phyloP scores from a whole-genome alignment of 768 basidiomycete genomes.

The Terana coerulea region DNA sequence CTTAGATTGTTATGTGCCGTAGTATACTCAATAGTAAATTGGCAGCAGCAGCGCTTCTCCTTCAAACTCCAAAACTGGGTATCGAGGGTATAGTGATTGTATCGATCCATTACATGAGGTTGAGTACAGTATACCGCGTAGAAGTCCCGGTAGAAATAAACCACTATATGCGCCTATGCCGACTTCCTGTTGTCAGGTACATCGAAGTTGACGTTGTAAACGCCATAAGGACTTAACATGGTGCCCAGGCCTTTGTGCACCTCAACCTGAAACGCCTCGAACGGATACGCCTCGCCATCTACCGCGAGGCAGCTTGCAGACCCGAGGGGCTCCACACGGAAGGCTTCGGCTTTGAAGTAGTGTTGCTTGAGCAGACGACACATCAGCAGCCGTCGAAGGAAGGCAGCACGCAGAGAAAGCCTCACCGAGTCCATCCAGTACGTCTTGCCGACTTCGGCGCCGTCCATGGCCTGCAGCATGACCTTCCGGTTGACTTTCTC shows the following conservation, averaged over 20 bases:
- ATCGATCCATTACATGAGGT: neutral
- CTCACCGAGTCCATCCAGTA: conserved; percentile 64
- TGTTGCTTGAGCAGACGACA: conserved; percentile 51
- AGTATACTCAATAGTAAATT: conserved; percentile 12
- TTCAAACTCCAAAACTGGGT: neutral
- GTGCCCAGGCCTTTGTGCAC: conserved; percentile 66
- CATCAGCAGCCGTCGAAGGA: too few relatives aligned
- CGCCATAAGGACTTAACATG: conserved; percentile 58
- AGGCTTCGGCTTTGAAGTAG: conserved; percentile 72
- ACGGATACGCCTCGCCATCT: conserved; percentile 77
- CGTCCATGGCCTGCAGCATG: conserved; percentile 51
- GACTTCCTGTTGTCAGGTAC: conserved; percentile 4
- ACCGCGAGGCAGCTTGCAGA: conserved; percentile 57
- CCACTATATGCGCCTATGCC: neutral
- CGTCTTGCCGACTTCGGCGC: conserved; percentile 54
- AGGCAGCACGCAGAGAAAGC: neutral
- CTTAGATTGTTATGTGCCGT: conserved; percentile 13
- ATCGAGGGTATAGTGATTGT: neutral
- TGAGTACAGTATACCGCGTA: neutral
- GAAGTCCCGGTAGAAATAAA: neutral
- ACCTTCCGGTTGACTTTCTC: conserved; percentile 51
- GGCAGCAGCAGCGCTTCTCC: conserved; percentile 4
- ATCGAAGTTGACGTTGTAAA: conserved; percentile 54
- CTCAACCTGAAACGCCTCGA: conserved; percentile 74
- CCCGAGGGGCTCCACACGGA: conserved; percentile 61